Evolutionary conservation across 148 eudicot genomes (phyloP), one percentile per base, ranked within the genome.

Genomic region (Pouteria glomerata): DNA sequence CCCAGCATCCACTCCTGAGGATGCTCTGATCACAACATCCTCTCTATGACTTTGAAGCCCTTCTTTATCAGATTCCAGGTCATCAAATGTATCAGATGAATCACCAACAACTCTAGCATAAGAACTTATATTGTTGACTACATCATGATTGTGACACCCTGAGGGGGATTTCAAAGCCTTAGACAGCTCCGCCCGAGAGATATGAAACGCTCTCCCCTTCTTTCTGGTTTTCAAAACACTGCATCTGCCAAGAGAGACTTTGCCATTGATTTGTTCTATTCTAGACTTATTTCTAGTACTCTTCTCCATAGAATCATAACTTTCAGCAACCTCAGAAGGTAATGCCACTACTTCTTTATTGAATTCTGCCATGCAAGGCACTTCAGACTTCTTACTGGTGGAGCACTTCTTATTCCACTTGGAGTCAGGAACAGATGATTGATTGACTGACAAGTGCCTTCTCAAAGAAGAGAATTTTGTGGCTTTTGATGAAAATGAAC

Each of bases 171-270:
- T 74, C 45, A 74, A 66, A 55, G 72, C 45, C 67, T 8, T 10
- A 30, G 60, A 30, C 63, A 57, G 73, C 69, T 66, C 72, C 74
- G 69, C 45, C 41, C 71, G 55, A 29, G 69, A 52, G 63, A 73
- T 52, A 66, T 75, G 59, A 55, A 77, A n/a, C 39, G 61, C 58
- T 45, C 71, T 42, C 66, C 55, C 79, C 52, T 76, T 71, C 63
- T 66, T 83, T 57, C 69, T 76, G 53, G 73, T 67, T 72, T 79
- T 74, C 73, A 81, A 48, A 60, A 65, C 57, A 61, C 61, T 68
- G 51, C 63, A 5, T 63, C 66, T 75, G 5, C 68, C 64, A 58
- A 35, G 16, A 53, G 73, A 65, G 34, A 45, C 42, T 57, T 55
- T 72, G 55, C 65, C 55, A 67, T n/a, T 60, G 44, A 39, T 59